Percentiles rank a stretch among this genome's conserved stretches.
Conservation (phyloP, 2,329 filamentous ascomycete genomes). For the Ophiognomonia clavigignenti-juglandacearum region DNA sequence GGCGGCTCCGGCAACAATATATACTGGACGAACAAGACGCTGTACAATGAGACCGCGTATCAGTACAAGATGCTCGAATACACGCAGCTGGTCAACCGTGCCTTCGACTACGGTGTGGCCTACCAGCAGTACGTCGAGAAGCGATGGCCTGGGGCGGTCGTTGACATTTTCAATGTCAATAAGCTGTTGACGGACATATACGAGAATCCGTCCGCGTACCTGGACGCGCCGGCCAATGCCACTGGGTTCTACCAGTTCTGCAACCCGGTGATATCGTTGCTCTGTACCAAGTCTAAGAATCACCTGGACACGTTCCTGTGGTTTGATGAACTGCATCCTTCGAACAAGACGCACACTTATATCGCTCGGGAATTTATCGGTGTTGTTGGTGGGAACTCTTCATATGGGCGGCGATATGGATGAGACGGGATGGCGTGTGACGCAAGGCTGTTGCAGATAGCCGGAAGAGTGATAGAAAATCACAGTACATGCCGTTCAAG, state of each 20-base stretch:
- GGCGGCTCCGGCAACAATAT: conserved; percentile 36
- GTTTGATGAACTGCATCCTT: conserved; percentile 70
- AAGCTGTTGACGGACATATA: conserved; percentile 61
- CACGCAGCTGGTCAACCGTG: conserved; percentile 42
- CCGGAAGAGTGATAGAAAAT: too few relatives aligned
- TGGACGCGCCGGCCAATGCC: conserved; percentile 60
- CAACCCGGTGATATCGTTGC: conserved; percentile 20
- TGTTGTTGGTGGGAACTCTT: conserved; percentile 18
- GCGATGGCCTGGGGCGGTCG: conserved; percentile 52
- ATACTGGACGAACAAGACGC: conserved; percentile 42
- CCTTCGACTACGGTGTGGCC: conserved; percentile 45
- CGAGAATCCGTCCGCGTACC: conserved; percentile 52
- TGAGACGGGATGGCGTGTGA: too few relatives aligned
- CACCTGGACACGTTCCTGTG: conserved; percentile 61
- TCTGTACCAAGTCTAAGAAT: conserved; percentile 34
- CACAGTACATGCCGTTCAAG: too few relatives aligned
- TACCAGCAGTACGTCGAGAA: conserved; percentile 37
- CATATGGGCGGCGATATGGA: conserved; percentile 19
- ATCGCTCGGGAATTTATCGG: conserved; percentile 25
- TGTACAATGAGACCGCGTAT: conserved; percentile 43
- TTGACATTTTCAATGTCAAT: conserved; percentile 66
- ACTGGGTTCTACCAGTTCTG: conserved; percentile 56
- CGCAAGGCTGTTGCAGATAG: too few relatives aligned
- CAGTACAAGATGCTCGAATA: conserved; percentile 45
- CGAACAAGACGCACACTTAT: conserved; percentile 46